phyloP scores from a whole-genome alignment of 2,329 filamentous ascomycete species.

The Colletotrichum sp. region DNA sequence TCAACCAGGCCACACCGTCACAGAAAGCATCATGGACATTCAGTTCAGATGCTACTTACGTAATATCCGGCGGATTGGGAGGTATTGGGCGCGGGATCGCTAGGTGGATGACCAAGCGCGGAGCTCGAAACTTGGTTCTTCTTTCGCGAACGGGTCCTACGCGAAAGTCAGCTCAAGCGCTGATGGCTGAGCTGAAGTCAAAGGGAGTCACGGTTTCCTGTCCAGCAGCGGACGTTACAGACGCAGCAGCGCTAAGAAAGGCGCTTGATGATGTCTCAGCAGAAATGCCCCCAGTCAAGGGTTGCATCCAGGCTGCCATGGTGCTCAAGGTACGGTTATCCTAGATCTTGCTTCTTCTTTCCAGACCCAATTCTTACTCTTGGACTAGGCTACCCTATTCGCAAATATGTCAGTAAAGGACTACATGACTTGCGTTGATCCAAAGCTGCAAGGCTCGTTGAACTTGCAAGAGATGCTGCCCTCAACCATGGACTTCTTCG shows the following conservation, averaged over 20 bases:
- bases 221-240: constrained; percentile 33
- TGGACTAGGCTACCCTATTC: constrained; percentile 45
- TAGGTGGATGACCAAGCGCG: constrained; percentile 27
- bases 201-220: constrained; percentile 22
- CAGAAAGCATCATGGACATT: background rate
- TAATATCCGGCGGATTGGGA: constrained; percentile 34
- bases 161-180: constrained; percentile 14
- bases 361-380: background rate
- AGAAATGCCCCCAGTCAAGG: constrained; percentile 28
- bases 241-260: constrained; percentile 31
- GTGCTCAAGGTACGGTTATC: background rate
- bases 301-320: background rate
- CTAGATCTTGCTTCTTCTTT: background rate
- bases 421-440: constrained; percentile 46
- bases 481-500: constrained; percentile 37
- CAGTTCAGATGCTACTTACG: constrained; percentile 27
- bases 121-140: constrained; percentile 33
- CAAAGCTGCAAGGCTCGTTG: constrained; percentile 46
- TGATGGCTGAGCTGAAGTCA: constrained; percentile 23
- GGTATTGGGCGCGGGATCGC: constrained; percentile 29
- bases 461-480: constrained; percentile 39
- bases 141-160: constrained; percentile 28
- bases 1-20: background rate
- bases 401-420: constrained; percentile 50
- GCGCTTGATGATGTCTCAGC: constrained; percentile 34